Evolutionary conservation across 2,329 filamentous ascomycete genomes (phyloP), one percentile per base, ranked within the genome.

Genomic region (Cordyceps tenuipes): DNA sequence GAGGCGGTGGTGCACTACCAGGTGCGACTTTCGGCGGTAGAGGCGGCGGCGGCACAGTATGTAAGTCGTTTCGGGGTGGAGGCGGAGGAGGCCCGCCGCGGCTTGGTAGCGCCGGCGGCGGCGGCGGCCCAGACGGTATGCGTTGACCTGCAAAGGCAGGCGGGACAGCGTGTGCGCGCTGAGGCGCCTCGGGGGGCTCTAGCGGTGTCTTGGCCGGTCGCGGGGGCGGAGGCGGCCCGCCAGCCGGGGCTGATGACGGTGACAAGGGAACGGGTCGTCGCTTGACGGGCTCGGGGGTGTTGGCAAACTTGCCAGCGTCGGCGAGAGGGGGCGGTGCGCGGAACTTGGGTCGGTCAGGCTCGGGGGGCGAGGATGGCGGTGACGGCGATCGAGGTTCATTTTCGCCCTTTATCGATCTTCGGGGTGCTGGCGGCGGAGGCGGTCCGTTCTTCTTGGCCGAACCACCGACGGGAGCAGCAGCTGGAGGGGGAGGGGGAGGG

Each of bases 261-360:
- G 69, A 62, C n/a, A 64, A 64, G 29, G 69, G 67, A 46, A 66
- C 68, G 15, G 68, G 65, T 31, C 68, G 66, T 19, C 56, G 56
- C 29, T 71, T 62, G 12, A 61, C 59, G 5, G 59, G 53, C 36
- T 59, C 54, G 72, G 68, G 77, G 66, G 72, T 81, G 74, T 86
- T 80, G 3, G 88, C 91, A 69, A 85, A 94, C 73, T 90, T 96
- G 43, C 94, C 94, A 61, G 94, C 94, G 72, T 96, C 92, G 59
- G 90, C 85, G 62, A 97, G 75, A 2, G 93, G 90, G 39, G 94
- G 94, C 50, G 94, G 94, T 9, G 90, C 93, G 64, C 86, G 82
- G 76, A 96, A 97, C 66, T 81, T 82, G 9, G 84, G 84, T 56
- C 86, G 82, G 23, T 47, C 41, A 8, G 60, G 55, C 23, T 52